These are phyloP conservation scores for Crithidia acanthocephali DNA, from an alignment of 208 protist genomes.

Conservation along the genomic window DNA sequence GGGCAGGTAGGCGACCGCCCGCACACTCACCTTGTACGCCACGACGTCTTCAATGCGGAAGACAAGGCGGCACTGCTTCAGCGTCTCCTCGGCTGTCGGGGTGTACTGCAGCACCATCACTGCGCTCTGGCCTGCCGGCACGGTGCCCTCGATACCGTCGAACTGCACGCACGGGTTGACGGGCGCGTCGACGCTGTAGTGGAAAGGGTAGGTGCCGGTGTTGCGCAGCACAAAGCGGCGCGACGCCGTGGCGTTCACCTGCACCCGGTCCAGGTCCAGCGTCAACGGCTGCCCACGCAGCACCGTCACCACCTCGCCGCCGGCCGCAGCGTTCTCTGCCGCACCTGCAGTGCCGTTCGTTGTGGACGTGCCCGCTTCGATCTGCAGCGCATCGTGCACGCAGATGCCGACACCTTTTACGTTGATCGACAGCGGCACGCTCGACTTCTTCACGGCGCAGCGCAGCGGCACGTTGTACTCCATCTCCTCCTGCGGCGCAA, in stretches of 20 bases:
- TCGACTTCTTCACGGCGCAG: slow-evolving; percentile 93
- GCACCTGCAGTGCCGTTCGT: background rate
- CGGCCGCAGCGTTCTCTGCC: slow-evolving; percentile 28
- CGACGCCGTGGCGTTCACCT: slow-evolving; percentile 86
- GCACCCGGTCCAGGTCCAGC: slow-evolving; percentile 93
- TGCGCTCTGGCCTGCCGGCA: slow-evolving; percentile 66
- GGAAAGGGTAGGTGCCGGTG: slow-evolving; percentile 88
- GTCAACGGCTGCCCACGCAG: slow-evolving; percentile 42
- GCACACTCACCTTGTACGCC: slow-evolving; percentile 84
- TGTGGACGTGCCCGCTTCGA: slow-evolving; percentile 47
- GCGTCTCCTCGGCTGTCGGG: slow-evolving; percentile 69
- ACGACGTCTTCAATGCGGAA: slow-evolving; percentile 81
- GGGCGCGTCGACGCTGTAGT: slow-evolving; percentile 74
- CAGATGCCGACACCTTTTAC: slow-evolving; percentile 96
- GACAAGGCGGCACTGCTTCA: slow-evolving; percentile 73
- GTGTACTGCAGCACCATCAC: slow-evolving; percentile 82
- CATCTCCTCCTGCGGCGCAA: slow-evolving; percentile 91
- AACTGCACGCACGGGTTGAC: slow-evolving; percentile 56
- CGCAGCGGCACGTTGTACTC: slow-evolving; percentile 93
- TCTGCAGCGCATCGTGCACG: slow-evolving; percentile 87
- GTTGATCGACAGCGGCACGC: slow-evolving; percentile 93
- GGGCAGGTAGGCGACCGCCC: slow-evolving; percentile 82
- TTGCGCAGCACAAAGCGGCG: slow-evolving; percentile 91
- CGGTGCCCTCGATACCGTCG: slow-evolving; percentile 60
- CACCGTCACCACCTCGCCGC: slow-evolving; percentile 38